A percentile compares a stretch with the other conserved stretches of the same genome.
Evolutionary conservation across 1,284 basidiomycete species (phyloP).

Genomic region (Xanthoconium separans): DNA sequence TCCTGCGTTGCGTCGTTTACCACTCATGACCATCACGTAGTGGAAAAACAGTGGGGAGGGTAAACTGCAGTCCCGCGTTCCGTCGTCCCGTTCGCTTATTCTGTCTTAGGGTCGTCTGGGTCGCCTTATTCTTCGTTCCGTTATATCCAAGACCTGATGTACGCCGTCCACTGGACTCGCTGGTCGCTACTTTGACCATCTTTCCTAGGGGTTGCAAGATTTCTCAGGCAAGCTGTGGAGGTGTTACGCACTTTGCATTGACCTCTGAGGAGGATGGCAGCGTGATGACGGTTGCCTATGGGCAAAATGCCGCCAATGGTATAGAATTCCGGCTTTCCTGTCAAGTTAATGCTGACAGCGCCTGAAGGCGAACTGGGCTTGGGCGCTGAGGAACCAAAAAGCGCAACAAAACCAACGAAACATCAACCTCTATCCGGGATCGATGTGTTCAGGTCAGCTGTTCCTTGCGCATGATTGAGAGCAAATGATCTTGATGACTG

Average conservation of each 20-base stretch:
- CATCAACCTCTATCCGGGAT: conserved; percentile 74
- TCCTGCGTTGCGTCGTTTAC: conserved; percentile 5
- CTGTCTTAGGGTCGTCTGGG: conserved; percentile 62
- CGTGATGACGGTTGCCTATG: conserved; percentile 83
- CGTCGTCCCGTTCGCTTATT: conserved; percentile 2
- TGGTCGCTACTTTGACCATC: not conserved
- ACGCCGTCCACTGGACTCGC: conserved; percentile 17
- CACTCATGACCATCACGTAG: conserved; percentile 37
- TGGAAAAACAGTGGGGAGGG: conserved; percentile 96
- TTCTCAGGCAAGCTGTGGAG: conserved; percentile 68
- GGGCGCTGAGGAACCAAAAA: conserved; percentile 79
- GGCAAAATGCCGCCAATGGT: conserved; percentile 81
- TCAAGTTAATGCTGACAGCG: not conserved
- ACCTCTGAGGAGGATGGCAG: conserved; percentile 69
- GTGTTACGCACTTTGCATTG: conserved; percentile 87
- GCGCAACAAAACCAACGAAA: conserved; percentile 80
- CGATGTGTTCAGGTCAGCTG: conserved; percentile 71
- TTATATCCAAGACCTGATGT: conserved; percentile 80
- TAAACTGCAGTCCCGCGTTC: conserved; percentile 20
- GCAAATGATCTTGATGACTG: not conserved
- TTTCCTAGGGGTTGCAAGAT: conserved; percentile 68
- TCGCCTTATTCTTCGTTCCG: conserved; percentile 83
- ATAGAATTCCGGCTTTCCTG: conserved; percentile 2
- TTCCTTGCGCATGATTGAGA: not conserved
- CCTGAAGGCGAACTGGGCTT: conserved; percentile 73